These are phyloP conservation scores for Rutstroemia sp. DNA, from an alignment of 2,329 filamentous ascomycete genomes.

Conservation along the genomic window DNA sequence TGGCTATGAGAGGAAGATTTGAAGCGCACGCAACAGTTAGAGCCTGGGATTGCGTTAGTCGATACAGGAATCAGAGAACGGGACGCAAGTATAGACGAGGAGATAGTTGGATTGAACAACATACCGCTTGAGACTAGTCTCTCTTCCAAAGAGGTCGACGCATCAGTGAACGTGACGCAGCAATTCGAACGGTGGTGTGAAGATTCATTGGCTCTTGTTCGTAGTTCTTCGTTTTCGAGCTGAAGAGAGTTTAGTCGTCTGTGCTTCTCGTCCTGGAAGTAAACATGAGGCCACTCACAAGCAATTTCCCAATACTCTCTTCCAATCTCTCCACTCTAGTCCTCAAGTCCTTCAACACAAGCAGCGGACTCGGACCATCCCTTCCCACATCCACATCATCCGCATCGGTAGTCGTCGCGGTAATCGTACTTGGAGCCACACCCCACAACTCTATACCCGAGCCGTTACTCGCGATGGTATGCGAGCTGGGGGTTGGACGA, in stretches of 20 bases:
- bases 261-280: background rate
- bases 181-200: slow-evolving; percentile 15
- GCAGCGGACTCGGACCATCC: slow-evolving; percentile 12
- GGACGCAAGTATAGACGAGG: background rate
- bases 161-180: slow-evolving; percentile 23
- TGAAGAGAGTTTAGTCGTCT: background rate
- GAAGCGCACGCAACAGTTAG: slow-evolving; percentile 22
- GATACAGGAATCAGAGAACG: background rate
- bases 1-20: background rate
- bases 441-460: slow-evolving; percentile 21
- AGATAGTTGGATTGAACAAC: background rate
- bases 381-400: slow-evolving; percentile 7
- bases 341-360: slow-evolving; percentile 19
- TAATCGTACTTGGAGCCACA: slow-evolving; percentile 19
- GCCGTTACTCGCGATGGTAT: slow-evolving; percentile 8
- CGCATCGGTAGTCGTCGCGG: slow-evolving; percentile 4
- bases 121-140: background rate
- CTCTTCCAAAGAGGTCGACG: slow-evolving; percentile 18
- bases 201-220: background rate
- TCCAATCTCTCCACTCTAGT: slow-evolving; percentile 24
- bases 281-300: slow-evolving; percentile 10
- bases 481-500: slow-evolving; percentile 13
- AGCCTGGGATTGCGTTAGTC: background rate
- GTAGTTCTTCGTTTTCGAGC: slow-evolving; percentile 4
- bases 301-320: slow-evolving; percentile 21